phyloP scores from a whole-genome alignment of 306 rosid genomes.

The Dalbergia oliveri region DNA sequence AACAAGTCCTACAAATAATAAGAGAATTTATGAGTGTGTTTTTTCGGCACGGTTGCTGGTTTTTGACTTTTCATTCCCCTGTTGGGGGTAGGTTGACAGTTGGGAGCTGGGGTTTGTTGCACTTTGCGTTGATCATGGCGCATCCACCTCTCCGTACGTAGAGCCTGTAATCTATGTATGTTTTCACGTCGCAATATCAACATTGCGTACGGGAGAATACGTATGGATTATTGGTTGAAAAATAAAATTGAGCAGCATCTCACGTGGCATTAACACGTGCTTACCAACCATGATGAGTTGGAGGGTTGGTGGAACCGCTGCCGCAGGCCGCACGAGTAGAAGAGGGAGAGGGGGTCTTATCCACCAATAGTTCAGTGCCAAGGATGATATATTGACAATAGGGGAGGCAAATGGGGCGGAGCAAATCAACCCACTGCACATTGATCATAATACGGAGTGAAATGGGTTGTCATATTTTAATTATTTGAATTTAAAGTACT shows the following conservation, averaged over 20 bases:
- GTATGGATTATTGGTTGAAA: too few relatives aligned
- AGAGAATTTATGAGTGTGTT: neutral
- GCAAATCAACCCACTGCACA: too few relatives aligned
- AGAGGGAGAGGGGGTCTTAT: too few relatives aligned
- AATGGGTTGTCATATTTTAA: too few relatives aligned
- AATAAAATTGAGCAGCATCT: neutral
- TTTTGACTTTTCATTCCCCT: neutral
- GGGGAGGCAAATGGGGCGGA: too few relatives aligned
- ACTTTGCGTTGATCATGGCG: neutral
- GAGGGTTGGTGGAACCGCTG: neutral
- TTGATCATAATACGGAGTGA: too few relatives aligned
- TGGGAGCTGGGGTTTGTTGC: neutral
- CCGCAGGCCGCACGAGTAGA: neutral
- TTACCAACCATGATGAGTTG: neutral
- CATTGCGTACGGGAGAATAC: neutral
- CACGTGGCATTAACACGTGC: conserved; percentile 6
- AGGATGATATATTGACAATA: too few relatives aligned
- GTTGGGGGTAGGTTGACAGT: neutral
- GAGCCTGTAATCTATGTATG: neutral
- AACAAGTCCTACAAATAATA: too few relatives aligned
- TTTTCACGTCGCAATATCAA: neutral
- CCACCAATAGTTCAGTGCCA: too few relatives aligned
- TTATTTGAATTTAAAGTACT: too few relatives aligned
- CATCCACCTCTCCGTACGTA: neutral
- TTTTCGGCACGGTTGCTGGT: neutral